Conservation (phyloP, 306 rosid genomes). For the Mimosa bimucronata region DNA sequence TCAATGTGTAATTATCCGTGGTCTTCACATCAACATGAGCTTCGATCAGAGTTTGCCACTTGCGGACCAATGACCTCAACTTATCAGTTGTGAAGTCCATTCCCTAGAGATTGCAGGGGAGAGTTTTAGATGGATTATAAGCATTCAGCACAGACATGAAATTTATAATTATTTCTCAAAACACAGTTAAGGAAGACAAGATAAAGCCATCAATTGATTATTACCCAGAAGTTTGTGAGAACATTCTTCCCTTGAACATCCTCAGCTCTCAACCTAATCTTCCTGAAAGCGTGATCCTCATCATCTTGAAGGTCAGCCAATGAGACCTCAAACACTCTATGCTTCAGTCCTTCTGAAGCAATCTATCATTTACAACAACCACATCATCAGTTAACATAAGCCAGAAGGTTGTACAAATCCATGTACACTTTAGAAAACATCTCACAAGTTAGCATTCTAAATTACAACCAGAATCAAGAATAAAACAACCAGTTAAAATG, state of each 20-base stretch:
- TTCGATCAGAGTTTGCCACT: constrained; percentile 91
- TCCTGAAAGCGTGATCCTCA: constrained; percentile 94
- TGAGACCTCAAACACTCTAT: constrained; percentile 89
- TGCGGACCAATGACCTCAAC: constrained; percentile 85
- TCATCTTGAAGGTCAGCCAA: constrained; percentile 94
- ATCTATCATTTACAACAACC: constrained; percentile 53
- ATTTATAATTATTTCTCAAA: no score
- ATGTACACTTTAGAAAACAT: background rate
- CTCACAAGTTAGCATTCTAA: background rate
- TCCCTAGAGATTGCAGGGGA: constrained; percentile 50
- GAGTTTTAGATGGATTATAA: background rate
- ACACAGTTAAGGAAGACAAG: background rate
- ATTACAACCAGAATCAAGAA: background rate
- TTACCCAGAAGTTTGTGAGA: constrained; percentile 90
- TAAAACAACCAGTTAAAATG: background rate
- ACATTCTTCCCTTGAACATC: constrained; percentile 93
- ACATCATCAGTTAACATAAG: background rate
- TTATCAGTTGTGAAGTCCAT: constrained; percentile 92
- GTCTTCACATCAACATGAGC: constrained; percentile 96
- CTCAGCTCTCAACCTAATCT: constrained; percentile 94
- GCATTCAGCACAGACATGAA: no score
- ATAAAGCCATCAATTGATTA: background rate
- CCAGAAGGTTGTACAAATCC: background rate
- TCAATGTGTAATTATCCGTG: constrained; percentile 72
- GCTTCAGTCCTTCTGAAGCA: constrained; percentile 97